These are phyloP conservation scores for Ustilago loliicola DNA, from an alignment of 1,284 basidiomycete species.

Conservation along the genomic window DNA sequence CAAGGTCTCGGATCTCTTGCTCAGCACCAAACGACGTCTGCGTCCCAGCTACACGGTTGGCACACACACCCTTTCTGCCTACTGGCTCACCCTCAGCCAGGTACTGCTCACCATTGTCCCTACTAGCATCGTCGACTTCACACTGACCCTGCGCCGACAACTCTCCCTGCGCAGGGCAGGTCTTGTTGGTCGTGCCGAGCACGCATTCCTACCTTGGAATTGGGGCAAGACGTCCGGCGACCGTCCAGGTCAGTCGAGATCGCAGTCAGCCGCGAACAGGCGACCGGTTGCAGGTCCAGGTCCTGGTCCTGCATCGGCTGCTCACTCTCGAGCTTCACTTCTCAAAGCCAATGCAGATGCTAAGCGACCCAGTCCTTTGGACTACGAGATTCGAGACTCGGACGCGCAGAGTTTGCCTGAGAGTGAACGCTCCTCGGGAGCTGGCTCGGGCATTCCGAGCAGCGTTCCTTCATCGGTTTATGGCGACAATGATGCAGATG, in stretches of 20 bases:
- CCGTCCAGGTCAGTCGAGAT: constrained; percentile 6
- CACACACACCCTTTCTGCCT: constrained; percentile 33
- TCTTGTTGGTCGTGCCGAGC: constrained; percentile 44
- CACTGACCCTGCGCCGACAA: constrained; percentile 38
- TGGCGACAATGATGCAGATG: constrained; percentile 49
- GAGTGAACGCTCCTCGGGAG: constrained; percentile 47
- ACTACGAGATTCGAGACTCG: constrained; percentile 49
- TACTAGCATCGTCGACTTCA: constrained; percentile 46
- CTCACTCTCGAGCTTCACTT: constrained; percentile 53
- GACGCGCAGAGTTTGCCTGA: constrained; percentile 45
- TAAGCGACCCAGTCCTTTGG: constrained; percentile 22
- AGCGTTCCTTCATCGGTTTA: constrained; percentile 56
- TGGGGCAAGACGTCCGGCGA: constrained; percentile 24
- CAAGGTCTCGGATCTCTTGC: constrained; percentile 49
- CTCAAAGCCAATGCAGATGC: constrained; percentile 6
- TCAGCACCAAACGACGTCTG: constrained; percentile 49
- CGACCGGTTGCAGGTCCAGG: constrained; percentile 46
- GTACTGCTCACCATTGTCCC: constrained; percentile 44
- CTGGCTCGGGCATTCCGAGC: constrained; percentile 54
- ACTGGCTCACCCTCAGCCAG: constrained; percentile 51
- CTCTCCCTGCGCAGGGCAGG: constrained; percentile 46
- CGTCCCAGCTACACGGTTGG: constrained; percentile 51
- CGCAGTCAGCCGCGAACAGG: constrained; percentile 5
- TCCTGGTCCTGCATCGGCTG: constrained; percentile 51
- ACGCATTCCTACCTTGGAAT: constrained; percentile 49